Evolutionary conservation across 345 rosid genomes (phyloP).

Genomic region (Syzygium jambos): DNA sequence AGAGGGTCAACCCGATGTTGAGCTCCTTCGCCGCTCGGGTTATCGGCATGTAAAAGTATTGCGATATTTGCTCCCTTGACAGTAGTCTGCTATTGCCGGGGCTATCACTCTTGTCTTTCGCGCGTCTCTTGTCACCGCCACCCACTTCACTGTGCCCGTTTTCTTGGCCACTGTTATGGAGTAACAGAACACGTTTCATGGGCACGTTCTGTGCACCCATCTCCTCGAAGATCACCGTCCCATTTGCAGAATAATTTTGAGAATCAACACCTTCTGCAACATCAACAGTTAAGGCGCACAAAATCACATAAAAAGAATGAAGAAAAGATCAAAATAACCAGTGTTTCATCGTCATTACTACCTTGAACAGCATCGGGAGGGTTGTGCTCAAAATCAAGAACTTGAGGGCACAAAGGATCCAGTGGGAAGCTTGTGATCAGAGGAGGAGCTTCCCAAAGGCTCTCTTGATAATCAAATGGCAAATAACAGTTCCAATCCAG

Average conservation of each 20-base stretch:
- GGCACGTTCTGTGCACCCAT: background rate
- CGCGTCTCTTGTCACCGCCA: background rate
- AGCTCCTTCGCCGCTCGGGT: constrained; percentile 59
- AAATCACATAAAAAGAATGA: background rate
- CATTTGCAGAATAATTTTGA: background rate
- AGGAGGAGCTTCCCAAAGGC: background rate
- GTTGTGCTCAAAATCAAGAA: background rate
- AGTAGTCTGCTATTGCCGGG: constrained; percentile 8
- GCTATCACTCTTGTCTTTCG: background rate
- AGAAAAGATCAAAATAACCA: background rate
- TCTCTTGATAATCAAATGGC: background rate
- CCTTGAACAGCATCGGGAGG: background rate
- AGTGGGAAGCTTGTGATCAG: background rate
- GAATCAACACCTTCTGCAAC: background rate
- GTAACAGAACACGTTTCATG: background rate
- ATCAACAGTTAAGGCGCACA: background rate
- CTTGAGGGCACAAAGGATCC: background rate
- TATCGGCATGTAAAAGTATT: constrained; percentile 52
- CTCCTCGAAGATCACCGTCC: background rate
- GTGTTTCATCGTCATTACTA: background rate
- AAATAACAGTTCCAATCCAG: background rate
- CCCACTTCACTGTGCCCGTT: background rate
- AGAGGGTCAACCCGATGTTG: constrained; percentile 54
- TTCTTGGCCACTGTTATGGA: background rate
- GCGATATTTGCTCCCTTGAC: constrained; percentile 30